A percentile compares a stretch with the other conserved stretches of the same genome.
phyloP scores from a whole-genome alignment of 257 asterid genomes.

The Plantago elongata region DNA sequence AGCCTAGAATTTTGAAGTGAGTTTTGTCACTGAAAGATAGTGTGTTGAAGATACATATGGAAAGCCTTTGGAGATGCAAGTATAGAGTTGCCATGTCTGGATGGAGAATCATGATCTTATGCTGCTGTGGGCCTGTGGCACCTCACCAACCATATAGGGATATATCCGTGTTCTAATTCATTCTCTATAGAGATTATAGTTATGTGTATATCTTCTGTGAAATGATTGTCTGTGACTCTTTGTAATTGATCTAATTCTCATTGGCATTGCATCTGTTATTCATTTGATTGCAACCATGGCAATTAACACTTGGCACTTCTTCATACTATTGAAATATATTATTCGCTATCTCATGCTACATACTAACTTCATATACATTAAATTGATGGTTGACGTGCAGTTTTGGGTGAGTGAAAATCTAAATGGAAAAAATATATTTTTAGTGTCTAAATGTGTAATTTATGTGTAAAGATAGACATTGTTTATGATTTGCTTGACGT shows the following conservation, averaged over 20 bases:
- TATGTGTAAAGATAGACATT: too few relatives aligned
- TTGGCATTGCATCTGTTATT: neutral
- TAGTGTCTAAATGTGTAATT: too few relatives aligned
- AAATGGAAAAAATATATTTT: too few relatives aligned
- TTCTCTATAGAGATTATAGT: slow-evolving; percentile 5
- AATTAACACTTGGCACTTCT: neutral
- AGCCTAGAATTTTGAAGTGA: slow-evolving; percentile 3
- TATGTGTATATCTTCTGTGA: slow-evolving; percentile 20
- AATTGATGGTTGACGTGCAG: too few relatives aligned
- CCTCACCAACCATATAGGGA: neutral
- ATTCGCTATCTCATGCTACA: too few relatives aligned
- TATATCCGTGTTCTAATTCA: slow-evolving; percentile 1
- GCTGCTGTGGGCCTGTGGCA: slow-evolving; percentile 12
- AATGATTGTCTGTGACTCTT: neutral
- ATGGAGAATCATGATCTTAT: slow-evolving; percentile 16
- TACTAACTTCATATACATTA: too few relatives aligned
- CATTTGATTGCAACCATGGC: neutral
- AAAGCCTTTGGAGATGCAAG: slow-evolving; percentile 12
- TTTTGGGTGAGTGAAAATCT: too few relatives aligned
- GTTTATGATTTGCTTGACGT: too few relatives aligned
- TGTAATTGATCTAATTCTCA: neutral
- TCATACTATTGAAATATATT: too few relatives aligned
- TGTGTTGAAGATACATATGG: too few relatives aligned
- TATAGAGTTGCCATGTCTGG: slow-evolving; percentile 14
- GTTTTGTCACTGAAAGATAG: too few relatives aligned